Base-by-base conservation (phyloP, 208 protist species). In the Leishmania tropica region DNA sequence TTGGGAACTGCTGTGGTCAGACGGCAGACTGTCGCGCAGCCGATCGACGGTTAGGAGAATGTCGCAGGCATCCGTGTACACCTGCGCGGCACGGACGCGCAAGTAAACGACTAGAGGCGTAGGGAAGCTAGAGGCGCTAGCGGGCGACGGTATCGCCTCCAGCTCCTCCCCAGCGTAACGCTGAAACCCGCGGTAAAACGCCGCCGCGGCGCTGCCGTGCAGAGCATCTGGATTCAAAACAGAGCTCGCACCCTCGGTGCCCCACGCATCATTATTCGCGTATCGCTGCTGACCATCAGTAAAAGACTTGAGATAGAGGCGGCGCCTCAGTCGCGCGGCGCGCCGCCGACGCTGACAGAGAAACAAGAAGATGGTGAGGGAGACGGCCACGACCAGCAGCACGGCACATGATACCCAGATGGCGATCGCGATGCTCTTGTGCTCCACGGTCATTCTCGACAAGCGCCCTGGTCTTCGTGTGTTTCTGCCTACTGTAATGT, bases 341-440 rank as follows among this genome's bases (percentile, higher is more conserved):
- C 64, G 79, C 15, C 74, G 81, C 15, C 72, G 80, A 11, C 80
- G 75, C 15, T 71, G 87, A 56, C 35, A 48, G 56, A 68, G 81
- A 47, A 81, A 73, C 47, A 89, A 77, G 40, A 83, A 89, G 21
- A 93, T 67, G 31, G 87, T 53, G 4, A 94, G 77, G 19, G 75
- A 73, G 31, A 93, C 76, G 10, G 93, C 86, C 60, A 88, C 74
- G 31, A 94, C 74, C 17, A 93, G 78, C 1, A 95, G 75, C 40
- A 90, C 81, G 48, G 76, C 93, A 68, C 93, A 95, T 35, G 89
- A 76, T 11, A 79, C 79, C 80, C 89, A 89, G 35, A 96, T 86
- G 28, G 86, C 85, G 62, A 96, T 95, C 10, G 87, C 87, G 65
- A 86, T 73, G 21, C 48, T 86, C 31, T 85, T 79, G 31, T 84